Conservation (phyloP, 2,329 filamentous ascomycete genomes). For the Fusarium torulosum region DNA sequence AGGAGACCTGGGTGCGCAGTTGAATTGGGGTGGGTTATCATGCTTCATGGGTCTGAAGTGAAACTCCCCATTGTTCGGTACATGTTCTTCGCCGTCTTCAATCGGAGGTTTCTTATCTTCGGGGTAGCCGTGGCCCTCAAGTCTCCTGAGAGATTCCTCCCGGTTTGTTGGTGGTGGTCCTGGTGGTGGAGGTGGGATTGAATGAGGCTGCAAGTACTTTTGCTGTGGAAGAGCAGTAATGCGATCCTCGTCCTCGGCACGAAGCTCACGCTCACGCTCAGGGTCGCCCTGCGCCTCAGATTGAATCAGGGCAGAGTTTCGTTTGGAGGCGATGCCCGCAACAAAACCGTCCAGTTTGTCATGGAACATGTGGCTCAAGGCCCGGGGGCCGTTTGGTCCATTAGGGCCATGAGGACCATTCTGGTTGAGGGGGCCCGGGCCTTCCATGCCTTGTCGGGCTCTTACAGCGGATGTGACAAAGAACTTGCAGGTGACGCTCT, state of each 20-base stretch:
- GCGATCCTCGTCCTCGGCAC: slow-evolving; percentile 84
- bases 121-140: slow-evolving; percentile 64
- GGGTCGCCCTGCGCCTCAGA: slow-evolving; percentile 84
- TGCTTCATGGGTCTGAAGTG: slow-evolving; percentile 69
- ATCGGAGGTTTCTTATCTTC: slow-evolving; percentile 56
- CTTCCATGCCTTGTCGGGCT: slow-evolving; percentile 52
- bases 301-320: slow-evolving; percentile 85
- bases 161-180: slow-evolving; percentile 50
- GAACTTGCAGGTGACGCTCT: slow-evolving; percentile 93
- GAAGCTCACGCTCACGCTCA: slow-evolving; percentile 82
- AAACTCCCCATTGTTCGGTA: slow-evolving; percentile 58
- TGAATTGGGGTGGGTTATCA: slow-evolving; percentile 68
- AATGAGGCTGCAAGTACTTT: slow-evolving; percentile 71
- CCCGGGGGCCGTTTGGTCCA: slow-evolving; percentile 57
- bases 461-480: slow-evolving; percentile 81
- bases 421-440: slow-evolving; percentile 60
- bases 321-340: slow-evolving; percentile 86
- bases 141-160: slow-evolving; percentile 62
- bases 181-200: slow-evolving; percentile 49
- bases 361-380: slow-evolving; percentile 81
- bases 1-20: slow-evolving; percentile 65
- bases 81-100: slow-evolving; percentile 38
- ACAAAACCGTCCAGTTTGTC: slow-evolving; percentile 91
- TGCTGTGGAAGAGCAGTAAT: slow-evolving; percentile 83
- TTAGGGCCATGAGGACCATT: slow-evolving; percentile 37